phyloP scores from a whole-genome alignment of 2,329 filamentous ascomycete species.

The Helotiales sp. region DNA sequence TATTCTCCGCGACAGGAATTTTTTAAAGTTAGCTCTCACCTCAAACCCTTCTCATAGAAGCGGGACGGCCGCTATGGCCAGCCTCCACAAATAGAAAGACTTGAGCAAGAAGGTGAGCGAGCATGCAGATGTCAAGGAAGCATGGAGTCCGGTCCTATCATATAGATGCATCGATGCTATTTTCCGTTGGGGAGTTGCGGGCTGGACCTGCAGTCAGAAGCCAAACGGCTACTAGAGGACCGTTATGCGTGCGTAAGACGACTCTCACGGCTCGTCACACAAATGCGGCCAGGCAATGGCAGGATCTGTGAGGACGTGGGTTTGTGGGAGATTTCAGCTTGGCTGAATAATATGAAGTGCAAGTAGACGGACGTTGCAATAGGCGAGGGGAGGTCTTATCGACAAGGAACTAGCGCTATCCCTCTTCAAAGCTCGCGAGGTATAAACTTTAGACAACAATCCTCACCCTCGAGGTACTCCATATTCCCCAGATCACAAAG shows the following conservation, averaged over 20 bases:
- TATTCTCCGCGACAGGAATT: constrained; percentile 4
- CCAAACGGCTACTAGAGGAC: not conserved
- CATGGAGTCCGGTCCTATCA: constrained; percentile 1
- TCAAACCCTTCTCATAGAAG: constrained; percentile 7
- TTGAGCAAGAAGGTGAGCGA: not conserved
- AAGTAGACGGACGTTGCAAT: too few species aligned
- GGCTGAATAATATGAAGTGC: too few species aligned
- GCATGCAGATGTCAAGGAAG: not conserved
- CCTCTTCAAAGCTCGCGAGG: constrained; percentile 1
- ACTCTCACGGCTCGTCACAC: constrained; percentile 3
- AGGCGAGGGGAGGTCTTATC: too few species aligned
- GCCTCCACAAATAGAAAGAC: not conserved
- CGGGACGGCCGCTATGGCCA: not conserved
- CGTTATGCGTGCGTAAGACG: not conserved
- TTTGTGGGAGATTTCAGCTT: too few species aligned
- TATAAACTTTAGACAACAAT: constrained; percentile 20
- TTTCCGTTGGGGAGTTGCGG: not conserved
- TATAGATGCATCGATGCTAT: not conserved
- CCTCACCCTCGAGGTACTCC: constrained; percentile 1
- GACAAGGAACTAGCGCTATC: constrained; percentile 18
- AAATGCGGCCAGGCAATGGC: not conserved
- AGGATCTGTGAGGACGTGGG: not conserved
- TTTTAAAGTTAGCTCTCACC: constrained; percentile 17
- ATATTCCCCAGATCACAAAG: not conserved
- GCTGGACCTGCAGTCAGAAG: not conserved